Evolutionary conservation across 2,329 filamentous ascomycete species (phyloP).

Genomic region (Paecilomyces variotii): DNA sequence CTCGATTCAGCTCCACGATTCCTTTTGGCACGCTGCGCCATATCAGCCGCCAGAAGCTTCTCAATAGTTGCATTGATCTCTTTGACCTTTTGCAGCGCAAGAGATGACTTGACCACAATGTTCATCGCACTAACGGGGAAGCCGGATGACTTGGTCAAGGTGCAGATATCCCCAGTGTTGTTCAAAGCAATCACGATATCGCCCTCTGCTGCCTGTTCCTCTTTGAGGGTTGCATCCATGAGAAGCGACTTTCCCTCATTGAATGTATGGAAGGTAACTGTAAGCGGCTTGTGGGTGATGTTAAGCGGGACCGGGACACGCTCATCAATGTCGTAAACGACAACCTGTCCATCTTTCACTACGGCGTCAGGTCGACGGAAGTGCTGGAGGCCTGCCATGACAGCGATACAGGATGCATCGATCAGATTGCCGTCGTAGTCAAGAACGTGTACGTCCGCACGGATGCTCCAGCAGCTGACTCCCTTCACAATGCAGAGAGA

Average conservation of each 20-base stretch:
- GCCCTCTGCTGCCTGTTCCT: slow-evolving; percentile 53
- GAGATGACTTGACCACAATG: slow-evolving; percentile 66
- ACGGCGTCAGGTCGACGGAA: slow-evolving; percentile 85
- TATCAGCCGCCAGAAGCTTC: slow-evolving; percentile 65
- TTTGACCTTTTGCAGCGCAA: slow-evolving; percentile 71
- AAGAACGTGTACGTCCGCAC: slow-evolving; percentile 85
- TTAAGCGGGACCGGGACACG: slow-evolving; percentile 83
- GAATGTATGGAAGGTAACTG: slow-evolving; percentile 82
- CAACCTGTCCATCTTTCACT: slow-evolving; percentile 76
- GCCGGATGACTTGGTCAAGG: slow-evolving; percentile 85
- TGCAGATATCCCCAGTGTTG: slow-evolving; percentile 80
- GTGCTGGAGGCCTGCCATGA: slow-evolving; percentile 81
- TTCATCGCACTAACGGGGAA: slow-evolving; percentile 69
- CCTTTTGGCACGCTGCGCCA: slow-evolving; percentile 52
- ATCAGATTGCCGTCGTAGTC: slow-evolving; percentile 86
- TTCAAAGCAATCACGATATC: slow-evolving; percentile 76
- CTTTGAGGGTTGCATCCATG: slow-evolving; percentile 38
- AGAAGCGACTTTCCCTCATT: slow-evolving; percentile 38
- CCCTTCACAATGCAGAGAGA: slow-evolving; percentile 89
- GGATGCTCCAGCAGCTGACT: slow-evolving; percentile 82
- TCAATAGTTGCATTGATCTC: slow-evolving; percentile 69
- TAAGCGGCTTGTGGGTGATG: slow-evolving; percentile 86
- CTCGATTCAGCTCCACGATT: slow-evolving; percentile 77
- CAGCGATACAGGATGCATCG: slow-evolving; percentile 76
- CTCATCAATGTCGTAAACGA: slow-evolving; percentile 75